phyloP scores from a whole-genome alignment of 306 rosid genomes.

The Vicia faba region DNA sequence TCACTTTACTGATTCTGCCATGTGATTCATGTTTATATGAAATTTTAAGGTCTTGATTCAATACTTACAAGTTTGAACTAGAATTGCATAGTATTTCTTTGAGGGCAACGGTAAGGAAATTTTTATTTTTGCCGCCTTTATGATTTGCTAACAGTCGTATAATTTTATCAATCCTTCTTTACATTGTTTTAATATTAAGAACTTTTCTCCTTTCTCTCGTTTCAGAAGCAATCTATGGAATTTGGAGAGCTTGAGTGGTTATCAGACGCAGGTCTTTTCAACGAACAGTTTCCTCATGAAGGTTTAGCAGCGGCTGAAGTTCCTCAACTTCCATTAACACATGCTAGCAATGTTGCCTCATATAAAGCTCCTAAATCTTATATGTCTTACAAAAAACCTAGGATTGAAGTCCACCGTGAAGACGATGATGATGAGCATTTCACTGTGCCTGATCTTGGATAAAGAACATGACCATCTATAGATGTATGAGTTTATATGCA shows the following conservation, averaged over 20 bases:
- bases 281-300: constrained; percentile 69
- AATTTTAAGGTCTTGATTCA: not conserved
- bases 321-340: constrained; percentile 74
- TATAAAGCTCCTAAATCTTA: constrained; percentile 57
- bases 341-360: constrained; percentile 46
- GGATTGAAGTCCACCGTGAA: constrained; percentile 52
- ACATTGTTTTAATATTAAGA: not conserved
- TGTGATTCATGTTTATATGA: not conserved
- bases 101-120: constrained; percentile 16
- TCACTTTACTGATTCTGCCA: not conserved
- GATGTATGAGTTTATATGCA: constrained; percentile 36
- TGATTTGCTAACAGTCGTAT: not conserved
- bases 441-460: constrained; percentile 90
- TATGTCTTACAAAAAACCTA: constrained; percentile 70
- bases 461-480: constrained; percentile 27
- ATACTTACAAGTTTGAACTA: not conserved
- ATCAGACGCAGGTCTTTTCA: constrained; percentile 66
- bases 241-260: constrained; percentile 95
- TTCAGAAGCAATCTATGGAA: constrained; percentile 75
- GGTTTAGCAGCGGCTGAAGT: constrained; percentile 89
- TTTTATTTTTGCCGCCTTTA: not conserved
- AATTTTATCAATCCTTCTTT: not conserved
- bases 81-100: not conserved
- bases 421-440: constrained; percentile 90
- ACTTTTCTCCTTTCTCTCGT: not conserved